phyloP scores from a whole-genome alignment of 2,329 filamentous ascomycete genomes.

The Gnomoniopsis smithogilvyi region DNA sequence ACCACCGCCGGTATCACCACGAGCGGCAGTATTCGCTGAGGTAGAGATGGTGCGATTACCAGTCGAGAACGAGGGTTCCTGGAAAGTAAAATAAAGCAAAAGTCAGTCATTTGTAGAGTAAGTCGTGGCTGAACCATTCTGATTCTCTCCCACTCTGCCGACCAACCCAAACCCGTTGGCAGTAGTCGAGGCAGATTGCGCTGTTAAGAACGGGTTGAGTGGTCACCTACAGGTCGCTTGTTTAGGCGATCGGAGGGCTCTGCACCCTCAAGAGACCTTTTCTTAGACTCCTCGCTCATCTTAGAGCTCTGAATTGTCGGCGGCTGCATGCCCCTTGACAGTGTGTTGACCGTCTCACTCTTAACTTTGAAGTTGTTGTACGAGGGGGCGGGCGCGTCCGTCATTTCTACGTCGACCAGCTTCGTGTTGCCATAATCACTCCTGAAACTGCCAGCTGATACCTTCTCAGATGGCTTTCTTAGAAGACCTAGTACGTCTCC shows the following conservation, averaged over 20 bases:
- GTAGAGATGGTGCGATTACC: neutral
- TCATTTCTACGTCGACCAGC: constrained; percentile 24
- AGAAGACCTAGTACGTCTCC: constrained; percentile 55
- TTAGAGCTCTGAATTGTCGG: constrained; percentile 3
- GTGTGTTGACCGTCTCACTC: constrained; percentile 24
- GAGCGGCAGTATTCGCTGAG: neutral
- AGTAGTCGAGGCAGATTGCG: neutral
- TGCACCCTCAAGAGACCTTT: constrained; percentile 39
- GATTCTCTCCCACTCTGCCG: neutral
- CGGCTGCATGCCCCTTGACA: constrained; percentile 8
- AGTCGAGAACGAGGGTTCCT: neutral
- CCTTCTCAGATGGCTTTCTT: constrained; percentile 37
- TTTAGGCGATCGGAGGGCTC: constrained; percentile 27
- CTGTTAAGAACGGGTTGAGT: neutral
- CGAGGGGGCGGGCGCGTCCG: constrained; percentile 18
- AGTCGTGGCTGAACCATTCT: too few species aligned
- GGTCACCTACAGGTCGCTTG: constrained; percentile 39
- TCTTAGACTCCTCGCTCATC: constrained; percentile 30
- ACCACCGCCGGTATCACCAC: neutral
- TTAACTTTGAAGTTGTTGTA: constrained; percentile 25
- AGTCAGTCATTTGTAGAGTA: constrained; percentile 2
- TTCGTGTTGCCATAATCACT: constrained; percentile 2
- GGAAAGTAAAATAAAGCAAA: neutral
- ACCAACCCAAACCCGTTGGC: neutral
- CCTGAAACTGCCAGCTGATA: constrained; percentile 24